A percentile compares a stretch with the other conserved stretches of the same genome.
phyloP scores from a whole-genome alignment of 2,329 filamentous ascomycete genomes.

The Dactylellina leptospora region DNA sequence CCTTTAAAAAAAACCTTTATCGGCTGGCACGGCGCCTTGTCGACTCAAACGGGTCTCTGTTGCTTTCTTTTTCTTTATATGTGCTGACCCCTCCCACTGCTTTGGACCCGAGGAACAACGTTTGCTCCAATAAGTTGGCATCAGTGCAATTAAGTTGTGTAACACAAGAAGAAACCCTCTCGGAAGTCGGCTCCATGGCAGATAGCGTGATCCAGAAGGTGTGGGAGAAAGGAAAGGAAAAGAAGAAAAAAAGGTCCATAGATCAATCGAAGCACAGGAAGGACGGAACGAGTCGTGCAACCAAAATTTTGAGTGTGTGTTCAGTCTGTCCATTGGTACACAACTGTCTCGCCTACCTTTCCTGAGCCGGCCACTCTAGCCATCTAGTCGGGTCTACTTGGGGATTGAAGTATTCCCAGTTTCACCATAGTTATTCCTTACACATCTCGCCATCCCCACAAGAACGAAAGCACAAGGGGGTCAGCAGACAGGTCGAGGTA shows the following conservation, averaged over 20 bases:
- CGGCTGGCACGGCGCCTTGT: neutral
- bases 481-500: constrained; percentile 37
- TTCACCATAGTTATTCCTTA: neutral
- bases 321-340: constrained; percentile 13
- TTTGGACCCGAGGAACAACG: constrained; percentile 30
- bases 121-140: constrained; percentile 51
- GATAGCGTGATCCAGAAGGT: constrained; percentile 20
- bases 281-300: constrained; percentile 49
- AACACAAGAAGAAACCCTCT: constrained; percentile 51
- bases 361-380: constrained; percentile 17
- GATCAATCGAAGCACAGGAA: constrained; percentile 21
- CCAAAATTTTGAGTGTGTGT: constrained; percentile 7
- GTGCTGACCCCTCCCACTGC: constrained; percentile 19
- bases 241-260: constrained; percentile 8
- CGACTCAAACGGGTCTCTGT: neutral
- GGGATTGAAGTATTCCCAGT: neutral
- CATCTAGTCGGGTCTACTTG: neutral
- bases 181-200: constrained; percentile 52
- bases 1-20: neutral
- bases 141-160: constrained; percentile 50
- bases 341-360: constrained; percentile 41
- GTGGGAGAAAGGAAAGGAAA: constrained; percentile 38
- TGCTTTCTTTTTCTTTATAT: constrained; percentile 28
- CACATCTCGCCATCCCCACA: constrained; percentile 5
- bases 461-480: constrained; percentile 15